Conservation (phyloP, 306 rosid genomes). For the Cucumis hystrix region DNA sequence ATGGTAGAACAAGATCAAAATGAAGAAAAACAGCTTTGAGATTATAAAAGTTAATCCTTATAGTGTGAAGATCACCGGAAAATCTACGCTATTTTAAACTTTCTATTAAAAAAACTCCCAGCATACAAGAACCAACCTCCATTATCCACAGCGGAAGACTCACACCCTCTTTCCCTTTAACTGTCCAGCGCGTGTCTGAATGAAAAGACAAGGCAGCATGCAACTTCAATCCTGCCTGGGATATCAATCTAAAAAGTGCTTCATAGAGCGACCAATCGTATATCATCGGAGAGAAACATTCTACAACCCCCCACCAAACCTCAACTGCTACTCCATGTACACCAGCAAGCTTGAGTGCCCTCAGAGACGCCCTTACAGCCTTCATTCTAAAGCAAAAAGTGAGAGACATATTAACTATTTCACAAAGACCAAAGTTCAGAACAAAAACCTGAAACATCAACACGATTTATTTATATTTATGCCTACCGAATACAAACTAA, state of each 20-base stretch:
- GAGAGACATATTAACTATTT: constrained; percentile 3
- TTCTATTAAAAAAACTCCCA: background rate
- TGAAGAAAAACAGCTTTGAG: background rate
- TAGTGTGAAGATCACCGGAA: background rate
- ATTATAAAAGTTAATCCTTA: background rate
- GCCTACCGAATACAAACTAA: background rate
- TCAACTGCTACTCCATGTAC: constrained; percentile 33
- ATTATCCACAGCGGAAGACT: constrained; percentile 27
- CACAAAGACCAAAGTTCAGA: background rate
- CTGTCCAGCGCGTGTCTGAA: constrained; percentile 12
- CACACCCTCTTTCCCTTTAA: constrained; percentile 16
- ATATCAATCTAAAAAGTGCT: constrained; percentile 18
- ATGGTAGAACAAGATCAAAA: background rate
- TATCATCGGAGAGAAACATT: constrained; percentile 21
- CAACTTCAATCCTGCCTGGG: constrained; percentile 22
- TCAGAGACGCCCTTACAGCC: constrained; percentile 22
- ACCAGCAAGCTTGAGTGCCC: constrained; percentile 30
- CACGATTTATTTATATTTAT: background rate
- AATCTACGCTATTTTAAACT: no score
- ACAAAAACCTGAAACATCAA: background rate
- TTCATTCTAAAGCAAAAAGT: constrained; percentile 18
- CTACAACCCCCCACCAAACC: constrained; percentile 33
- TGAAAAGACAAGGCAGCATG: constrained; percentile 34
- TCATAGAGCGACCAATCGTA: constrained; percentile 27
- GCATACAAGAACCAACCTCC: constrained; percentile 14